Conservation (phyloP, 2,329 filamentous ascomycete genomes). For the Tolypocladium tropicale region DNA sequence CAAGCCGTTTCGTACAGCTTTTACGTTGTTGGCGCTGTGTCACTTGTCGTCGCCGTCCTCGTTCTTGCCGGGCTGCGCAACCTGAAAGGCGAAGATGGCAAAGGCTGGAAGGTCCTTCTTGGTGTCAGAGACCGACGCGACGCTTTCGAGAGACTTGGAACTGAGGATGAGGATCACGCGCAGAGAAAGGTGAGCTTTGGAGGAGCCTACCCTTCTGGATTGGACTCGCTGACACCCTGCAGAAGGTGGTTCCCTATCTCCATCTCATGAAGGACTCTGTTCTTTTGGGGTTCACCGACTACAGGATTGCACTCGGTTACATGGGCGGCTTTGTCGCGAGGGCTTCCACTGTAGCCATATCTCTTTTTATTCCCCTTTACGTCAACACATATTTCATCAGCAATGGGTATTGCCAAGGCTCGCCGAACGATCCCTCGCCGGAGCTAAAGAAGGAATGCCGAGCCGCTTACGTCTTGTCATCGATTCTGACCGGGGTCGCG, state of each 20-base stretch:
- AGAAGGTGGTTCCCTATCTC: slow-evolving; percentile 42
- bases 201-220: neutral
- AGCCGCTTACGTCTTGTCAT: slow-evolving; percentile 77
- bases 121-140: slow-evolving; percentile 22
- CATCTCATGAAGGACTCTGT: slow-evolving; percentile 53
- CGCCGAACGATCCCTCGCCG: slow-evolving; percentile 50
- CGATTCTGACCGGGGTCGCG: slow-evolving; percentile 78
- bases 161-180: slow-evolving; percentile 8
- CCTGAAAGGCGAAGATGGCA: slow-evolving; percentile 63
- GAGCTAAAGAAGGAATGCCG: slow-evolving; percentile 81
- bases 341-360: slow-evolving; percentile 90
- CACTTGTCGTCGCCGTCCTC: slow-evolving; percentile 60
- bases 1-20: slow-evolving; percentile 75
- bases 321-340: slow-evolving; percentile 90
- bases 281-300: slow-evolving; percentile 61
- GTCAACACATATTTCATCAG: slow-evolving; percentile 84
- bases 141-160: slow-evolving; percentile 7
- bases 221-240: neutral
- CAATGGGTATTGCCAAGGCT: slow-evolving; percentile 66
- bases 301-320: slow-evolving; percentile 77
- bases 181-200: slow-evolving; percentile 15
- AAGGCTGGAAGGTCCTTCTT: slow-evolving; percentile 55
- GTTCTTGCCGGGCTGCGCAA: slow-evolving; percentile 69
- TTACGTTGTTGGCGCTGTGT: slow-evolving; percentile 69
- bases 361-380: slow-evolving; percentile 86